Base-by-base conservation (phyloP, 768 basidiomycete species). In the Psilocybe tampanensis region DNA sequence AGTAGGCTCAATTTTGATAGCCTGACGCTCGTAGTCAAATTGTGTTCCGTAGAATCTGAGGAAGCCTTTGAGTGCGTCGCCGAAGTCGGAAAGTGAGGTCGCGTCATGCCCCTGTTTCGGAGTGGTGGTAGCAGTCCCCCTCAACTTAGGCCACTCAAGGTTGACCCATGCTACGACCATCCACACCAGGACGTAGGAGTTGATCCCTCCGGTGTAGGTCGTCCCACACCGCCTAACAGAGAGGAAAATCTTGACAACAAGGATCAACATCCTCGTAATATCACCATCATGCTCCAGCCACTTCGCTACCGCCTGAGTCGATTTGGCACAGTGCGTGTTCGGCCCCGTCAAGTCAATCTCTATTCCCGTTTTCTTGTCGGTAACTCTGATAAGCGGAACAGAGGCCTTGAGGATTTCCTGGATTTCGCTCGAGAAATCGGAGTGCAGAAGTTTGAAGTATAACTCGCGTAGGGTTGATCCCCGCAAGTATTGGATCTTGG, bases 131-230 rank as follows among this genome's bases (percentile, higher is more conserved):
- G 13, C 24, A 24, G 26, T n/a, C 13, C 32, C 34, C 23, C 51
- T 23, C 3, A 42, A 33, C 43, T 64, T 67, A 17, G 62, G 63
- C 64, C 64, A 60, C 42, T 68, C 67, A 17, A 68, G 58, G 11
- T 65, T 52, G n/a, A 66, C 67, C 67, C 66, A 70, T 8, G 67
- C 66, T 0, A 70, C 65, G 3, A 70, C 67, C 69, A 70, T 66
- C 69, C 69, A 70, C 7, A 68, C 62, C 44, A 70, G 52, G 18
- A 67, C 47, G 23, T 68, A 67, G 26, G 67, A 67, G 36, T 70
- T 67, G 13, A 70, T 51, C 2, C 69, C 69, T 12, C 69, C 69
- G 0, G 69, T 67, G 32, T 65, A 68, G 3, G 67, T 67, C 11
- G 64, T 65, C 3, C 64, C 69, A 39, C 66, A 64, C 42, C 56